A percentile compares a stretch with the other conserved stretches of the same genome.
phyloP scores from a whole-genome alignment of 2,329 filamentous ascomycete genomes.

The Claviceps sp. region DNA sequence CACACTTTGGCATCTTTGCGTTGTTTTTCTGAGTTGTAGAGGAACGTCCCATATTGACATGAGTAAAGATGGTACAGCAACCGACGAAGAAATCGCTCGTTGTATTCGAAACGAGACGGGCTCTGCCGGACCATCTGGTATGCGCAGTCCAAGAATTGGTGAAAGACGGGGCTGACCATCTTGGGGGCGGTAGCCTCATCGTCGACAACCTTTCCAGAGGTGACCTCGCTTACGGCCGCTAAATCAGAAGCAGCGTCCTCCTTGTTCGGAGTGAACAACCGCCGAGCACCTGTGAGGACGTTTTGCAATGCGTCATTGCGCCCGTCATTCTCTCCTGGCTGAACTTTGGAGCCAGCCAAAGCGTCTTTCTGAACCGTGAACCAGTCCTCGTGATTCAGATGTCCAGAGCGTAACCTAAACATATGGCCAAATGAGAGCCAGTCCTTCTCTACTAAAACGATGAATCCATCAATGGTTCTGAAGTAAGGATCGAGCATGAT shows the following conservation, averaged over 20 bases:
- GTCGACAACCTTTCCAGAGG: constrained; percentile 29
- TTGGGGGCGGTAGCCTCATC: constrained; percentile 65
- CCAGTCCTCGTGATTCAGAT: constrained; percentile 85
- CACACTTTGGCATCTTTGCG: constrained; percentile 55
- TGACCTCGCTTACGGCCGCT: constrained; percentile 32
- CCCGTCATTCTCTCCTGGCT: constrained; percentile 47
- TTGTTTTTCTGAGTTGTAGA: constrained; percentile 90
- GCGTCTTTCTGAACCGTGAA: constrained; percentile 76
- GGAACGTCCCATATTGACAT: constrained; percentile 92
- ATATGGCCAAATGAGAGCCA: constrained; percentile 97
- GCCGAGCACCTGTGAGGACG: constrained; percentile 73
- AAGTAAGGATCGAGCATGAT: constrained; percentile 94
- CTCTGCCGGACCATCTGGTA: constrained; percentile 82
- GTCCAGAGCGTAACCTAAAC: constrained; percentile 86
- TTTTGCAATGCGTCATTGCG: constrained; percentile 70
- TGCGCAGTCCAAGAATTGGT: constrained; percentile 90
- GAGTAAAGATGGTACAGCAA: constrained; percentile 90
- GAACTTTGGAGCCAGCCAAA: constrained; percentile 49
- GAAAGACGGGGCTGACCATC: constrained; percentile 91
- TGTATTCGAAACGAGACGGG: constrained; percentile 87
- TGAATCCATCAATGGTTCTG: constrained; percentile 85
- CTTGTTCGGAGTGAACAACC: constrained; percentile 67
- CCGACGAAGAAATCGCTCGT: constrained; percentile 80
- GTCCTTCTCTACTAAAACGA: constrained; percentile 90
- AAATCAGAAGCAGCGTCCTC: constrained; percentile 43